Evolutionary conservation across 2,329 filamentous ascomycete species (phyloP), one percentile per base, ranked within the genome.

Genomic region (Dactylella cylindrospora): DNA sequence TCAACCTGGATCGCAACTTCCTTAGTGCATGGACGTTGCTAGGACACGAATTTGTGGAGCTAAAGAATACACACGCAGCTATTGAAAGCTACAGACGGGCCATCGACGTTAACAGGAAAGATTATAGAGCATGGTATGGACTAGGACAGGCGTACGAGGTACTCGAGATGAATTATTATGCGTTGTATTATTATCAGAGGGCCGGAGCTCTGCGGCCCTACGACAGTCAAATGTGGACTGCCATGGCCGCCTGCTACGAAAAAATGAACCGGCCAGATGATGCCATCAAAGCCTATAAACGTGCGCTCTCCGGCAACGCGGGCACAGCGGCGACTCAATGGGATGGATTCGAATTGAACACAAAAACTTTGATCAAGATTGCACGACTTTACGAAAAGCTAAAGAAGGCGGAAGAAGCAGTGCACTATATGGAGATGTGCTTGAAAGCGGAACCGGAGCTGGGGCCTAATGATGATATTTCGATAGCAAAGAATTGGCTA

Each of bases 201-300:
- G 93, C 93, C 0, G 91, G 91, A 0, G 88, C 90, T 0, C 77
- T 98, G 1, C 83, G 90, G n/a, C 90, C 91, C 0, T 96, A 91
- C 79, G 93, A 98, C 68, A 88, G 90, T 0, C 97, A 97, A 73
- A 95, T 98, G 88, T 98, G 93, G 93, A 86, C 93, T 76, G 93
- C 93, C 0, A 90, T 98, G 3, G 93, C 88, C 7, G 87, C 87
- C 26, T 96, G 91, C 71, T 84, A 95, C 66, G 86, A 91, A 64
- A 91, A 90, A 71, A 94, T 96, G 79, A 85, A 84, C 46, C 84
- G 90, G 50, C 78, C 88, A 44, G 80, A 84, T n/a, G 90, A 96
- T 68, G 91, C 89, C 23, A 96, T 98, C 73, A 93, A 95, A 70
- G 89, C 93, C 0, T 83, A 95, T 68, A 98, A 98, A 72, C 85